These are phyloP conservation scores for Penicillium psychrosexuale DNA, from an alignment of 2,329 filamentous ascomycete species.

Conservation along the genomic window DNA sequence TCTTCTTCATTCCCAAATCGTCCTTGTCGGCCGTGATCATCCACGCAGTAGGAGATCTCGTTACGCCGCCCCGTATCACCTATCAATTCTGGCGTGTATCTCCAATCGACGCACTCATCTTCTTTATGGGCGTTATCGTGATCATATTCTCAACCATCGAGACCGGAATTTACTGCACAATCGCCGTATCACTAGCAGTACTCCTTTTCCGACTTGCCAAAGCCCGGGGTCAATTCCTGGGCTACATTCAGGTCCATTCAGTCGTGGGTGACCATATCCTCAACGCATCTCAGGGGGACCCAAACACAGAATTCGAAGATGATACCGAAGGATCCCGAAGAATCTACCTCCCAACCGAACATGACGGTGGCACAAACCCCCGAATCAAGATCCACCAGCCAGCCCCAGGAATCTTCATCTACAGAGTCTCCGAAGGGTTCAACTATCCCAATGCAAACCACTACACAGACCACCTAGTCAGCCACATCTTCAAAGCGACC, in stretches of 20 bases:
- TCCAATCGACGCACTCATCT: slow-evolving; percentile 82
- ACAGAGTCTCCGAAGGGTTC: slow-evolving; percentile 85
- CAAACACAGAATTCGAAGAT: not conserved
- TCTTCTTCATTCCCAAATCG: slow-evolving; percentile 85
- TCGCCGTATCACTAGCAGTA: slow-evolving; percentile 69
- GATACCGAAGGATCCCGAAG: not conserved
- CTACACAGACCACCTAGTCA: slow-evolving; percentile 72
- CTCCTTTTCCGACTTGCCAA: slow-evolving; percentile 77
- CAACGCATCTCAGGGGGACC: not conserved
- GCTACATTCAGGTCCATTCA: slow-evolving; percentile 57
- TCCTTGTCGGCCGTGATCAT: slow-evolving; percentile 83
- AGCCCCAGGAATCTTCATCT: slow-evolving; percentile 88
- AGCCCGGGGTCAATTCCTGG: slow-evolving; percentile 77
- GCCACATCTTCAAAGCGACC: slow-evolving; percentile 65
- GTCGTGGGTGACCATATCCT: slow-evolving; percentile 56
- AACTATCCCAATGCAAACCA: slow-evolving; percentile 88
- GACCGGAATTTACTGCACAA: slow-evolving; percentile 84
- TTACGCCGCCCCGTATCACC: slow-evolving; percentile 80
- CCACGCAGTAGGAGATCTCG: slow-evolving; percentile 84
- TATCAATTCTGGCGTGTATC: slow-evolving; percentile 92
- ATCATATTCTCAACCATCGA: slow-evolving; percentile 84
- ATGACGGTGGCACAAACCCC: slow-evolving; percentile 82
- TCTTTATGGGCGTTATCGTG: slow-evolving; percentile 83
- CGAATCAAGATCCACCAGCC: slow-evolving; percentile 70
- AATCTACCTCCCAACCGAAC: slow-evolving; percentile 79